phyloP scores from a whole-genome alignment of 768 basidiomycete species.

The Suillus fuscotomentosus region DNA sequence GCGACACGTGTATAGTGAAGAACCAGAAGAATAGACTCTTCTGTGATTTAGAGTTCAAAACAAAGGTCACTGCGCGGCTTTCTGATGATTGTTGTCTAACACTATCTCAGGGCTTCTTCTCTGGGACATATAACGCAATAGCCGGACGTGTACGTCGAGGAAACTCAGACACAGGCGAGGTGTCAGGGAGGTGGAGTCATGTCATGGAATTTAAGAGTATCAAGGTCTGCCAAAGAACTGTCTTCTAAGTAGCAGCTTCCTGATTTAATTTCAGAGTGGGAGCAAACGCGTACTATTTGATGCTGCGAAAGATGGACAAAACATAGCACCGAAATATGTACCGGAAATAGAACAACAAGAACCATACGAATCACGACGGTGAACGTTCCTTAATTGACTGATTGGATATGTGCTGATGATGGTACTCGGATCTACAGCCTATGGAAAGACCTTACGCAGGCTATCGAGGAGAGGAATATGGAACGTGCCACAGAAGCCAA shows the following conservation, averaged over 20 bases:
- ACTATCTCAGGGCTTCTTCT: conserved; percentile 81
- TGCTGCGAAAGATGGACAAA: conserved; percentile 70
- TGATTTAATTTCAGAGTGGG: conserved; percentile 45
- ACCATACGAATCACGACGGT: conserved; percentile 86
- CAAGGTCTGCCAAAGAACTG: conserved; percentile 45
- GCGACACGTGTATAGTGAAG: conserved; percentile 83
- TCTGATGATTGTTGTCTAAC: neutral
- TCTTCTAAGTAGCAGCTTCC: neutral
- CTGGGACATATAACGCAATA: conserved; percentile 92
- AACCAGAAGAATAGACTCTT: conserved; percentile 73
- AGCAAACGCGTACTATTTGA: conserved; percentile 83
- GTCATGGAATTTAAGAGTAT: conserved; percentile 79
- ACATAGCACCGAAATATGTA: conserved; percentile 80
- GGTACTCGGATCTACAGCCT: conserved; percentile 41
- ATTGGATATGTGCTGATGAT: neutral
- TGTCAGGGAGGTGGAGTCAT: conserved; percentile 89
- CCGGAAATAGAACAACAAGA: conserved; percentile 86
- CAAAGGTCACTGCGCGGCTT: conserved; percentile 57
- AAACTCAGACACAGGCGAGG: conserved; percentile 71
- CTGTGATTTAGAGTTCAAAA: conserved; percentile 95
- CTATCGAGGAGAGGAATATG: conserved; percentile 89
- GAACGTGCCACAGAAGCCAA: conserved; percentile 92
- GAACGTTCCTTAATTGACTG: conserved; percentile 19
- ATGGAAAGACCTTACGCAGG: conserved; percentile 82
- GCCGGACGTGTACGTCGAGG: conserved; percentile 73